Base-by-base conservation (phyloP, 1,284 basidiomycete genomes). In the Cutaneotrichosporon cavernicola region DNA sequence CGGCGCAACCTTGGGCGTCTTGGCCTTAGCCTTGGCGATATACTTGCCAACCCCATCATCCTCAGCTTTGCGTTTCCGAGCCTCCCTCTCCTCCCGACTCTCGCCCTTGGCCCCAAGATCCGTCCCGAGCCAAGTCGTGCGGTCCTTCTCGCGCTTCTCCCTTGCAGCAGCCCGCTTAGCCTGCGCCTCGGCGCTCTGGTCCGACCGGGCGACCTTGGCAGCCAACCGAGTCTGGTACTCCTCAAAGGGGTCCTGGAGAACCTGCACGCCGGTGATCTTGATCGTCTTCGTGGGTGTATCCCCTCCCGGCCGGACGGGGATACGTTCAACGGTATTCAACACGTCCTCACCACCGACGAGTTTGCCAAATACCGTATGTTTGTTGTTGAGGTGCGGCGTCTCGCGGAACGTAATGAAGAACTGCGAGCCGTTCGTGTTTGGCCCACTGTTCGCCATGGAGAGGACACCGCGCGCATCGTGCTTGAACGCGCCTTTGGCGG, bases 331-430 rank as follows among this genome's bases (percentile, higher is more conserved):
- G 10, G 88, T 85, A 71, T 91, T 86, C 5, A 99, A 82, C 2
- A 96, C 89, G 47, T 94, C 90, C 74, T 96, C 92, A 4, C 95
- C 95, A 26, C 95, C 95, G 0, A 98, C 92, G 6, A 97, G 84
- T 72, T 97, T 93, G 2, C 97, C 96, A 76, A 99, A 99, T 1
- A 98, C 95, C 0, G 95, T 97, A 75, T 97, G 80, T 66, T 82
- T 82, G 60, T 74, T 74, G 63, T 82, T 74, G 13, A 97, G 85
- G 77, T 97, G 87, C 0, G 91, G 85, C 2, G 91, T 86, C 5
- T 87, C 81, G 62, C 84, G 86, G 84, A 97, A 97, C 0, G 93
- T 94, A 51, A 97, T 75, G 78, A 91, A 97, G 81, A 91, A 96
- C 75, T 97, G 94, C 1, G 92, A 92, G 9, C 88, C 90, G 71